Base-by-base conservation (phyloP, 2,329 filamentous ascomycete genomes). In the Alternaria hordeiaustralica region DNA sequence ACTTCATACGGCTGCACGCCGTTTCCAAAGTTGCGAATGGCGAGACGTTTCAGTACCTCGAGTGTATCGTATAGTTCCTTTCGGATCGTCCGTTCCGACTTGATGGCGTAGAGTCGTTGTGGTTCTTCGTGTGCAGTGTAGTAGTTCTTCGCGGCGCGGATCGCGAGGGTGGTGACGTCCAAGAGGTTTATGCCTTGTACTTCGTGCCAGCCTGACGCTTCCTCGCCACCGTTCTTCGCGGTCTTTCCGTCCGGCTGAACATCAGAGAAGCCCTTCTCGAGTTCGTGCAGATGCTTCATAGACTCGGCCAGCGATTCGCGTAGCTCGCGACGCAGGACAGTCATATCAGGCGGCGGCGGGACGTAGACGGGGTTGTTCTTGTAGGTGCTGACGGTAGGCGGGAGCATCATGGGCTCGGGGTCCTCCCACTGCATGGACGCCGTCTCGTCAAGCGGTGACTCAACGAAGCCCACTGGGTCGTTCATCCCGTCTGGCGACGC, bases 371-470 rank as follows among this genome's bases (percentile, higher is more conserved):
- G 90, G 71, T 92, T 90, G 74, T 94, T 89, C 69, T 92, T 94
- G 80, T 98, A 99, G 4, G 96, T 99, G 85, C 94, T 97, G 44
- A 95, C 93, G 0, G 96, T 99, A 0, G 96, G 96, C n/a, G 96
- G 95, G 4, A 97, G 88, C 89, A 99, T 95, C 64, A 90, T 87
- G 28, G 89, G 87, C 63, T 93, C 92, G 20, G 85, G 84, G 62
- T 90, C 88, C 30, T 88, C 87, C 73, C 88, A 82, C 53, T 76
- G 80, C 65, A 80, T 76, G 41, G 78, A 76, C 9, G 83, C 83
- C 23, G 84, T 82, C n/a, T 86, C 84, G 60, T 84, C 83, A 30
- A 85, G 82, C 12, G 87, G 87, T 61, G 86, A 88, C 57, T 86
- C 84, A 2, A 84, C 81, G 43, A 86, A 69, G 25, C 76, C 75